phyloP scores from a whole-genome alignment of 768 basidiomycete species.

The Stropharia rugosoannulata region DNA sequence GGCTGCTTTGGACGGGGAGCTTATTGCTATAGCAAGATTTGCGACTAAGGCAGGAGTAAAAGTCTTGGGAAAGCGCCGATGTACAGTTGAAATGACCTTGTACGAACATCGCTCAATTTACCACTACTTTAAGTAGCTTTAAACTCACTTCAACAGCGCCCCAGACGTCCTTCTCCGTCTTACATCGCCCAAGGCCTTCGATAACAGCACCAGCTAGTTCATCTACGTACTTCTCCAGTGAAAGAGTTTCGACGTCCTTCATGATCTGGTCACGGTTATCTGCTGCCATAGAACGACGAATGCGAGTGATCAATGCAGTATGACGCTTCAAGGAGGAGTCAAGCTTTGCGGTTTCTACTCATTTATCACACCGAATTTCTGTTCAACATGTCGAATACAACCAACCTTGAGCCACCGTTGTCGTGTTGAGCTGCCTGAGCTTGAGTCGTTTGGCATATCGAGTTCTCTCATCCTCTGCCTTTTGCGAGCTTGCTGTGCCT shows the following conservation, averaged over 20 bases:
- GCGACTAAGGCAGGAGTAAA: slow-evolving; percentile 76
- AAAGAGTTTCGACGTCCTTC: slow-evolving; percentile 88
- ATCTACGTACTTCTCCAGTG: slow-evolving; percentile 94
- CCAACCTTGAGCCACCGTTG: slow-evolving; percentile 48
- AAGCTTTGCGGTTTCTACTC: slow-evolving; percentile 67
- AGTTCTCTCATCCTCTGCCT: slow-evolving; percentile 42
- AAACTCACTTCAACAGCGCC: slow-evolving; percentile 82
- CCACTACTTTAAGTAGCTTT: background rate
- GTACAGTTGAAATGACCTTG: slow-evolving; percentile 86
- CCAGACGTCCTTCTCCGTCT: slow-evolving; percentile 91
- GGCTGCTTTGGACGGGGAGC: slow-evolving; percentile 55
- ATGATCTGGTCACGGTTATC: slow-evolving; percentile 86
- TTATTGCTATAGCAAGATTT: slow-evolving; percentile 54
- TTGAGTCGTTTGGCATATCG: slow-evolving; percentile 57
- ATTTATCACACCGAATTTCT: slow-evolving; percentile 5
- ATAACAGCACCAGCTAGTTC: slow-evolving; percentile 87
- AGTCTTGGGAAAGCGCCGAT: slow-evolving; percentile 78
- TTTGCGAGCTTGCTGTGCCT: slow-evolving; percentile 21
- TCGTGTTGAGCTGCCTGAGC: slow-evolving; percentile 57
- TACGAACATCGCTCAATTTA: slow-evolving; percentile 7
- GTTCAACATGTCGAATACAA: slow-evolving; percentile 7
- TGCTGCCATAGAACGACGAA: slow-evolving; percentile 79
- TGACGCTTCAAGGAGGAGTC: slow-evolving; percentile 97
- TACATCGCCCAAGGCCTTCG: slow-evolving; percentile 85
- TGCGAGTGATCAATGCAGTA: slow-evolving; percentile 92